Percentiles rank a stretch among this genome's conserved stretches.
These are phyloP conservation scores for Phytopythium helicoides DNA, from an alignment of 352 stramenopile species.

Conservation along the genomic window DNA sequence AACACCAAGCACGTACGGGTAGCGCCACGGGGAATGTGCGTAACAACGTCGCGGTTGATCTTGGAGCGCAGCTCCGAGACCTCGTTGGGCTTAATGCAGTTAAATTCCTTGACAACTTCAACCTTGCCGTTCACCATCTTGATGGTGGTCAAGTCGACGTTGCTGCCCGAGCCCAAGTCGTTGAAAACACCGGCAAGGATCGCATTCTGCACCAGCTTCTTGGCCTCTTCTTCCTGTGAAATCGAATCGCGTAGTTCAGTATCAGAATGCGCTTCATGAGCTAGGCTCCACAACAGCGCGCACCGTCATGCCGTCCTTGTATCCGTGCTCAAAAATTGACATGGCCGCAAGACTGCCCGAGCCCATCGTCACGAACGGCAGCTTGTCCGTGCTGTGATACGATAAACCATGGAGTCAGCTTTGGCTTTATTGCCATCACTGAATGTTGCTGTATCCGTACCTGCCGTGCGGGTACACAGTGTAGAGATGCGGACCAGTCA, in stretches of 20 bases:
- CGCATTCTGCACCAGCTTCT: constrained; percentile 94
- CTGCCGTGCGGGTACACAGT: constrained; percentile 98
- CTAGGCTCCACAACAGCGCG: neutral
- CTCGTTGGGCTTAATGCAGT: constrained; percentile 93
- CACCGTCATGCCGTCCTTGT: constrained; percentile 94
- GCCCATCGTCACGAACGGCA: constrained; percentile 99
- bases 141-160: constrained; percentile 97
- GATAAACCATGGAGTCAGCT: constrained; percentile 7
- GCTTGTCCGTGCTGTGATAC: constrained; percentile 86
- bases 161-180: constrained; percentile 96
- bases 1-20: constrained; percentile 52
- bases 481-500: constrained; percentile 95
- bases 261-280: neutral
- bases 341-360: constrained; percentile 98
- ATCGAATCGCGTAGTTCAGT: too few relatives aligned
- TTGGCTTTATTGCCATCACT: too few relatives aligned
- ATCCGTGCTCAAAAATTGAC: constrained; percentile 95
- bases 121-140: constrained; percentile 83
- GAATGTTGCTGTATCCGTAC: too few relatives aligned
- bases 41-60: constrained; percentile 86
- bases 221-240: constrained; percentile 91
- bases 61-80: constrained; percentile 82
- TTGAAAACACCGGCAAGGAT: constrained; percentile 99
- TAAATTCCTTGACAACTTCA: constrained; percentile 88
- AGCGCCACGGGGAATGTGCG: constrained; percentile 73